Percentiles rank a stretch among this genome's conserved stretches.
Conservation (phyloP, 2,329 filamentous ascomycete species). For the Colletotrichum siamense region DNA sequence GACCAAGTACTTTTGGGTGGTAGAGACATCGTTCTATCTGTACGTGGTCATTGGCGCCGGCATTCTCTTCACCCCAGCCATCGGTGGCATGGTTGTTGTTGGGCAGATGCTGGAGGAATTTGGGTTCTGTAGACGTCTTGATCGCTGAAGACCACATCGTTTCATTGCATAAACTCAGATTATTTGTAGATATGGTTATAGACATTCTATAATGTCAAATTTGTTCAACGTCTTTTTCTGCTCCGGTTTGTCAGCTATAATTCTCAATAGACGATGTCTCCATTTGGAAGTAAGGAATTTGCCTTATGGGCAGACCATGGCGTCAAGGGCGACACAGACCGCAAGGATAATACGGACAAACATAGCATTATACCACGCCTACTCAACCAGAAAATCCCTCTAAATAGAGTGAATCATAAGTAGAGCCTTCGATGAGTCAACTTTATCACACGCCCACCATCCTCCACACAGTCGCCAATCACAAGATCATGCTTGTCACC, state of each 20-base stretch:
- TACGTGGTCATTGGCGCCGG: not conserved
- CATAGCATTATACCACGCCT: not conserved
- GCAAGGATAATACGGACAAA: too few species aligned
- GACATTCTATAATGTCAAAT: not conserved
- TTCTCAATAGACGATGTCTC: too few species aligned
- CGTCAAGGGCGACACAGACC: too few species aligned
- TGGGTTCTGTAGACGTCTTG: slow-evolving; percentile 10
- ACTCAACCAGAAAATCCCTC: not conserved
- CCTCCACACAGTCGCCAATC: not conserved
- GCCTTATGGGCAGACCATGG: too few species aligned
- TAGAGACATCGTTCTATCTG: slow-evolving; percentile 8
- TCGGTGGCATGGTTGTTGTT: slow-evolving; percentile 12
- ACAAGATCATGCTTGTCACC: not conserved
- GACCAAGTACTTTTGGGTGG: slow-evolving; percentile 11
- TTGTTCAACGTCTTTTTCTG: too few species aligned
- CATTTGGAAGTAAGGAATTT: too few species aligned
- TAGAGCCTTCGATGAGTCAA: not conserved
- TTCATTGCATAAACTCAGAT: not conserved
- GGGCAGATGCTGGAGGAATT: slow-evolving; percentile 12
- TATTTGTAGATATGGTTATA: not conserved
- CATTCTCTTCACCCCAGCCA: slow-evolving; percentile 4
- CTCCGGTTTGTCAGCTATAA: too few species aligned
- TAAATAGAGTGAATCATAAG: not conserved
- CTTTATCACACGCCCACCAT: not conserved
- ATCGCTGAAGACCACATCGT: not conserved